Percentiles rank a stretch among this genome's conserved stretches.
Conservation (phyloP, 2,329 filamentous ascomycete species). For the Cladosporium velox region DNA sequence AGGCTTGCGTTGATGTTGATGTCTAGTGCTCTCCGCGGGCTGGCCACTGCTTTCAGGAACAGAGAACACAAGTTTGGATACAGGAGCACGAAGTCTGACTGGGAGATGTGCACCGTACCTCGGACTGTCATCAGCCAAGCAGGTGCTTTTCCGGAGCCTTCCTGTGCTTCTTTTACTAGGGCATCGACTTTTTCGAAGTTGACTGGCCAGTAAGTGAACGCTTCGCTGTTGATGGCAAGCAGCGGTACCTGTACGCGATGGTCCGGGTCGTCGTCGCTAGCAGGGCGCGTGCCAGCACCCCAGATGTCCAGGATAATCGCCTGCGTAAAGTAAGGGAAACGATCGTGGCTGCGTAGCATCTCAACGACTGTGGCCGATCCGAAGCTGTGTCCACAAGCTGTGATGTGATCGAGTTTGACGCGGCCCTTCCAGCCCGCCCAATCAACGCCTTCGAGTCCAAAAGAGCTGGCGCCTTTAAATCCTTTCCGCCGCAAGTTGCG, state of each 20-base stretch:
- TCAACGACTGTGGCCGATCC: slow-evolving; percentile 66
- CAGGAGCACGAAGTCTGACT: slow-evolving; percentile 66
- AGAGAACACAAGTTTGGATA: slow-evolving; percentile 62
- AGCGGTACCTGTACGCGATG: slow-evolving; percentile 57
- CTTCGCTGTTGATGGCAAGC: slow-evolving; percentile 66
- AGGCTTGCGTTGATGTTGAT: slow-evolving; percentile 64
- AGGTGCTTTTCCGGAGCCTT: slow-evolving; percentile 41
- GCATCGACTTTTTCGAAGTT: slow-evolving; percentile 62
- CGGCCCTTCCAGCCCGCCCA: slow-evolving; percentile 61
- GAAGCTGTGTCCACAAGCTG: slow-evolving; percentile 67
- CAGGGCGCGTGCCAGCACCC: slow-evolving; percentile 53
- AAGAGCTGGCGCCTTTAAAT: slow-evolving; percentile 60
- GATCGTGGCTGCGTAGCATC: slow-evolving; percentile 56
- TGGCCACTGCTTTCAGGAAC: slow-evolving; percentile 64
- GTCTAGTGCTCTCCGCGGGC: slow-evolving; percentile 63
- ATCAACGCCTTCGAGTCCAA: slow-evolving; percentile 57
- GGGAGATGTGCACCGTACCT: slow-evolving; percentile 66
- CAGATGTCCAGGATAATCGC: slow-evolving; percentile 69
- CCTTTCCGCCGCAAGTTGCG: slow-evolving; percentile 60
- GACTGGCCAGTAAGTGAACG: slow-evolving; percentile 69
- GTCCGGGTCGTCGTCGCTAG: slow-evolving; percentile 43
- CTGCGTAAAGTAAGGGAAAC: slow-evolving; percentile 61
- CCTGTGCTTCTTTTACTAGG: slow-evolving; percentile 60
- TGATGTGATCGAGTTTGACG: slow-evolving; percentile 60
- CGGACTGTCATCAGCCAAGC: slow-evolving; percentile 51